Conservation (phyloP, 2,329 filamentous ascomycete species). For the Pseudogymnoascus sp. region DNA sequence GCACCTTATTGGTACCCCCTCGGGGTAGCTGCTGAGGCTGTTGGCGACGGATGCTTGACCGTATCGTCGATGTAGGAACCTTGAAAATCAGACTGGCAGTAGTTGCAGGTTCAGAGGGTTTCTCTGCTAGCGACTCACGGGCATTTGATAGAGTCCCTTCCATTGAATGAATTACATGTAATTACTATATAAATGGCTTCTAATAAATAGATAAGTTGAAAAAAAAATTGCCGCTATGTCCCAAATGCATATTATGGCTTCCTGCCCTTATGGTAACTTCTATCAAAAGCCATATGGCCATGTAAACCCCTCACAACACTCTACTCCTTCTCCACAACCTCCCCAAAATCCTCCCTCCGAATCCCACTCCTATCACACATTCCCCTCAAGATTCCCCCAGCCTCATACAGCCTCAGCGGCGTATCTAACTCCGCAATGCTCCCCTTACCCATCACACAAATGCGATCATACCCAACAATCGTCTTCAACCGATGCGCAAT, state of each 20-base stretch:
- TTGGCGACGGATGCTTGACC: no score
- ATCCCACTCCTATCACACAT: conserved; percentile 60
- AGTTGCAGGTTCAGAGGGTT: no score
- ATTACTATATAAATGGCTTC: no score
- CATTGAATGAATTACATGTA: no score
- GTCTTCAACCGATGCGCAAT: conserved; percentile 90
- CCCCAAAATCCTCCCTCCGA: conserved; percentile 26
- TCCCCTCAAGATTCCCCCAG: conserved; percentile 66
- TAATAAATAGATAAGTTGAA: neutral
- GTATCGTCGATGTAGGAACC: no score
- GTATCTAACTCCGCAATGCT: conserved; percentile 78
- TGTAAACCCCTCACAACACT: neutral
- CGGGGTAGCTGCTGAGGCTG: no score
- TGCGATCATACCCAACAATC: conserved; percentile 88
- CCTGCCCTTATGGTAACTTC: no score
- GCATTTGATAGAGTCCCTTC: no score
- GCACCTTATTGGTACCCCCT: no score
- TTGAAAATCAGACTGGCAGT: no score
- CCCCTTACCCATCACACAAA: conserved; percentile 93
- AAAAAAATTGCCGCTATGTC: neutral
- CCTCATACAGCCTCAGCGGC: conserved; percentile 65
- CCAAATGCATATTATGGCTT: neutral
- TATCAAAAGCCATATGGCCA: neutral
- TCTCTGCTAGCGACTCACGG: no score
- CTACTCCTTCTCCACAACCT: neutral